A percentile compares a stretch with the other conserved stretches of the same genome.
phyloP scores from a whole-genome alignment of 1,284 basidiomycete genomes.

The Ceratorhiza oryzae-sativae region DNA sequence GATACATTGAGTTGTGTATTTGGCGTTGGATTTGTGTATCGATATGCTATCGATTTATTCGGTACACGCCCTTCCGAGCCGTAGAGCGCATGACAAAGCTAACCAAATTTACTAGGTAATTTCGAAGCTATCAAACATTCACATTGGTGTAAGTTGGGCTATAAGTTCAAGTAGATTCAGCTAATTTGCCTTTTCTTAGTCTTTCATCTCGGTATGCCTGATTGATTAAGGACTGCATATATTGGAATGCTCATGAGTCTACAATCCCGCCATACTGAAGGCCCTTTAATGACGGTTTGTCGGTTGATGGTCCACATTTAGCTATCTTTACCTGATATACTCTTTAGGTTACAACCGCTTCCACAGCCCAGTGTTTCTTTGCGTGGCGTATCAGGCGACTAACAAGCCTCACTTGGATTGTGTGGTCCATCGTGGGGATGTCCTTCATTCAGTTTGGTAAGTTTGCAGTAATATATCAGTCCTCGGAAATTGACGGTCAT shows the following conservation, averaged over 20 bases:
- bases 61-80: not conserved
- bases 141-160: constrained; percentile 27
- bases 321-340: too few species aligned
- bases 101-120: constrained; percentile 15
- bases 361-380: constrained; percentile 35
- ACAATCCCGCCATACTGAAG: too few species aligned
- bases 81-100: too few species aligned
- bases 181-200: not conserved
- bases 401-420: constrained; percentile 15
- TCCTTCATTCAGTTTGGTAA: constrained; percentile 23
- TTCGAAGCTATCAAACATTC: constrained; percentile 4
- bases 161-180: not conserved
- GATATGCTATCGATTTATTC: constrained; percentile 29
- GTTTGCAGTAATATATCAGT: not conserved
- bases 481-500: not conserved
- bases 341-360: constrained; percentile 21
- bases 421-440: not conserved
- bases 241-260: too few species aligned
- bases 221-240: not conserved
- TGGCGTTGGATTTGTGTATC: constrained; percentile 22
- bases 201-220: constrained; percentile 22
- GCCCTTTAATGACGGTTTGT: too few species aligned
- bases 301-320: too few species aligned
- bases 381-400: constrained; percentile 34
- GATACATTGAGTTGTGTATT: constrained; percentile 30